Evolutionary conservation across 768 basidiomycete species (phyloP).

Genomic region (Erythrobasidium yunnanense): DNA sequence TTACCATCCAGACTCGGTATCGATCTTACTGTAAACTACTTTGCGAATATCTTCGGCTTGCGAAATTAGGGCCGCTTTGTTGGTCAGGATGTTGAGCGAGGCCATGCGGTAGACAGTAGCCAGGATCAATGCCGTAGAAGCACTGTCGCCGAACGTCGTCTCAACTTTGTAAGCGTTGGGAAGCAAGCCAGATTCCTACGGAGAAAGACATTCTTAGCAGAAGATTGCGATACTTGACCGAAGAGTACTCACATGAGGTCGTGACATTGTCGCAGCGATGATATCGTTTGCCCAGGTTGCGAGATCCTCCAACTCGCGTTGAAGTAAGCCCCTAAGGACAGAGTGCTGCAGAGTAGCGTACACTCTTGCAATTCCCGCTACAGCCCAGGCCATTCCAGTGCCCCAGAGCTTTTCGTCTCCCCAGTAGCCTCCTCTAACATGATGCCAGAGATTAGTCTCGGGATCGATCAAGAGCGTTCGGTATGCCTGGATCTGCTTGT

Average conservation of each 20-base stretch:
- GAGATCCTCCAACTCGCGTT: constrained; percentile 36
- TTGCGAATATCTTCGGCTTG: constrained; percentile 39
- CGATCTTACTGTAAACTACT: constrained; percentile 33
- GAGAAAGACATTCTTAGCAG: constrained; percentile 42
- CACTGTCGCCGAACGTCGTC: constrained; percentile 57
- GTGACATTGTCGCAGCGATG: constrained; percentile 24
- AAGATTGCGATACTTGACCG: not conserved
- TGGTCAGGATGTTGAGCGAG: constrained; percentile 45
- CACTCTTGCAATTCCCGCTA: constrained; percentile 74
- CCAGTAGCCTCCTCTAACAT: constrained; percentile 53
- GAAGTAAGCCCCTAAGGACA: constrained; percentile 41
- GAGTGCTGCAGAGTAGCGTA: constrained; percentile 61
- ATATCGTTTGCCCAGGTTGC: constrained; percentile 36
- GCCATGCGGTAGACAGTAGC: constrained; percentile 64
- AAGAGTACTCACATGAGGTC: constrained; percentile 10
- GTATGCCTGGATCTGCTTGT: constrained; percentile 62
- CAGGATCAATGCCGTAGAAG: constrained; percentile 63
- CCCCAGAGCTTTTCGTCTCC: constrained; percentile 62
- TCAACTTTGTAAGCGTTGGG: constrained; percentile 44
- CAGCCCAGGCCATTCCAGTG: constrained; percentile 56
- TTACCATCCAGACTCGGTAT: not conserved
- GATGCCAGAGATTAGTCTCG: constrained; percentile 54
- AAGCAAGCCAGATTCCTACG: not conserved
- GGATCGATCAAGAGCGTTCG: constrained; percentile 54
- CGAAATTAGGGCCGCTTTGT: constrained; percentile 5